Evolutionary conservation across 2,329 filamentous ascomycete genomes (phyloP).

Genomic region (Fonsecaea pedrosoi): DNA sequence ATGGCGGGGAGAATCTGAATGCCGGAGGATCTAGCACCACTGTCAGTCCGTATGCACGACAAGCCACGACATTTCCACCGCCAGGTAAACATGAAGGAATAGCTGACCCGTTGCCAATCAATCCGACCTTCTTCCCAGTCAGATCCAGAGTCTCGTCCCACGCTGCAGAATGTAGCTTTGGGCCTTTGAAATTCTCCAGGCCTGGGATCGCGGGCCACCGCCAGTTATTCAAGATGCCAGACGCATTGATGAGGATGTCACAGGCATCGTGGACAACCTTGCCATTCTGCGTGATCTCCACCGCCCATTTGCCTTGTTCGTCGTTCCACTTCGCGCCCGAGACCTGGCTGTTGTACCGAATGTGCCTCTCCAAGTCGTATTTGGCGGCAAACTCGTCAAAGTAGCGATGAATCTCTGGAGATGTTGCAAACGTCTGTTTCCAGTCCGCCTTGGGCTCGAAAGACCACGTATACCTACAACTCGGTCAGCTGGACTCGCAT

Average conservation of each 20-base stretch:
- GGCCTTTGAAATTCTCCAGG: constrained; percentile 40
- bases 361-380: constrained; percentile 67
- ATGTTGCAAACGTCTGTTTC: constrained; percentile 71
- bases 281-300: constrained; percentile 43
- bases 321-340: constrained; percentile 21
- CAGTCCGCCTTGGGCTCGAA: constrained; percentile 73
- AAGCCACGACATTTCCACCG: no score
- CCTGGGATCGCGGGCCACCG: constrained; percentile 45
- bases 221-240: constrained; percentile 60
- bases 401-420: constrained; percentile 71
- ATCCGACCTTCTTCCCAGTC: constrained; percentile 38
- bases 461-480: constrained; percentile 64
- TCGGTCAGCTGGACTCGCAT: no score
- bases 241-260: no score
- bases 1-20: constrained; percentile 51
- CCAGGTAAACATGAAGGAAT: no score
- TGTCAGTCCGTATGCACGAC: no score
- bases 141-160: constrained; percentile 45
- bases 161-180: constrained; percentile 41
- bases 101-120: constrained; percentile 41
- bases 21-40: constrained; percentile 46
- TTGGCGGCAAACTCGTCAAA: constrained; percentile 69
- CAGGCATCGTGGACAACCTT: no score
- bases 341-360: constrained; percentile 40
- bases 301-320: constrained; percentile 11